Base-by-base conservation (phyloP, 305 asterid genomes). In the Fraxinus sp. region DNA sequence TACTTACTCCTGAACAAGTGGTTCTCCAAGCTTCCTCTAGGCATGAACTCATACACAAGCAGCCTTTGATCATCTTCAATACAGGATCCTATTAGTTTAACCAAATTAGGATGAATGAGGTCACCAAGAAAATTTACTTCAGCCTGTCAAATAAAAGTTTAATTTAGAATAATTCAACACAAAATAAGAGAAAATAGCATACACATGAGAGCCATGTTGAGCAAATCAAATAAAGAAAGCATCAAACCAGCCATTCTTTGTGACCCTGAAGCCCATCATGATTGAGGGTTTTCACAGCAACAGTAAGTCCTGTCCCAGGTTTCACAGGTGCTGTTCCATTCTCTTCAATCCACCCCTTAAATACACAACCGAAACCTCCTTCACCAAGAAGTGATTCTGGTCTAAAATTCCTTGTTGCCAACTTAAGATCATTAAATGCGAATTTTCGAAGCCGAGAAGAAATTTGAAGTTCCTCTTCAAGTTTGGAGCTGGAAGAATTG, bases 241-340 rank as follows among this genome's bases (percentile, higher is more conserved):
- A 77, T 77, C 93, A n/a, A 71, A 93, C 97, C 93, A 93, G 96
- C 97, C 96, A 93, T 87, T 93, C 97, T 90, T 87, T 92, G 92
- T 93, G 97, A 81, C 97, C 97, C 92, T 93, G 97, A 85, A 92
- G 91, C 14, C 96, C 97, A 8, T 93, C 97, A 9, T 92, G 96
- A 83, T 90, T 92, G 49, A 92, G 92, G 79, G 94, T 93, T 83
- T 93, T 93, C 81, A 93, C 97, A 24, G 97, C 97, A 66, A 93
- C 97, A n/a, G 97, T 89, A 26, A 92, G 93, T 41, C 94, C 97
- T 0, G 96, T 92, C 77, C 97, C 96, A 2, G 97, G 96, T 79
- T 93, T 92, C 36, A 90, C 93, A 0, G 96, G 96, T 35, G 93
- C 95, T 0, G 93, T 91, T 5, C 97, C 97, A 1, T 88, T 92